phyloP scores from a whole-genome alignment of 768 basidiomycete genomes.

The Suillus subaureus region DNA sequence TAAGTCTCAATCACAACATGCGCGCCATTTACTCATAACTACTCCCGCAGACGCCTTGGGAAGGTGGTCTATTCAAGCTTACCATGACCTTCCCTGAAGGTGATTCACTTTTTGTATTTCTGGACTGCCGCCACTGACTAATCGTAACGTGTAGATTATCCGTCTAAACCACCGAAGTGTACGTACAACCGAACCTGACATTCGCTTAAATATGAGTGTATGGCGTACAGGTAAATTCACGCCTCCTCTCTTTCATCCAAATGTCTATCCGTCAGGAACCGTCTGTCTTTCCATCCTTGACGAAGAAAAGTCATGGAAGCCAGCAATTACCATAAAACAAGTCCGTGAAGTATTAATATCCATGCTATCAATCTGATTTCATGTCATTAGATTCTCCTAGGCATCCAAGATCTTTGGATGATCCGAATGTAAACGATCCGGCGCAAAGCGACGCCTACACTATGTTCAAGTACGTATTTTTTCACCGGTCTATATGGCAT shows the following conservation, averaged over 20 bases:
- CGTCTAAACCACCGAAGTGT: constrained; percentile 96
- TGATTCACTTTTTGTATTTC: constrained; percentile 27
- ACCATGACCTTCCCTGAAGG: constrained; percentile 97
- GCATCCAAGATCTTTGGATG: constrained; percentile 96
- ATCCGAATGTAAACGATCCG: constrained; percentile 96
- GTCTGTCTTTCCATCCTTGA: constrained; percentile 97
- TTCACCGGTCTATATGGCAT: constrained; percentile 1
- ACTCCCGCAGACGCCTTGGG: constrained; percentile 85
- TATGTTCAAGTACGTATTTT: constrained; percentile 88
- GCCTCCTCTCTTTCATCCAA: constrained; percentile 95
- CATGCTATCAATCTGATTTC: neutral
- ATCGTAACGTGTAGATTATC: constrained; percentile 65
- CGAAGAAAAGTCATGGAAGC: constrained; percentile 99
- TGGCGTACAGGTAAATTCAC: constrained; percentile 83
- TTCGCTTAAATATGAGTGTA: constrained; percentile 8
- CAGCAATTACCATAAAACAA: constrained; percentile 98
- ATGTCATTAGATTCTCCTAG: constrained; percentile 76
- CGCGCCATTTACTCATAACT: constrained; percentile 16
- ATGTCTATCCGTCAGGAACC: constrained; percentile 98
- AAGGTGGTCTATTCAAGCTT: constrained; percentile 93
- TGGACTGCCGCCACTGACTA: constrained; percentile 10
- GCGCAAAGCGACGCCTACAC: constrained; percentile 99
- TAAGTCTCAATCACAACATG: constrained; percentile 44
- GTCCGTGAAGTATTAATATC: constrained; percentile 40
- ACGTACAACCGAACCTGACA: constrained; percentile 28